Conservation (phyloP, 306 rosid species). For the Crotalaria pallida region DNA sequence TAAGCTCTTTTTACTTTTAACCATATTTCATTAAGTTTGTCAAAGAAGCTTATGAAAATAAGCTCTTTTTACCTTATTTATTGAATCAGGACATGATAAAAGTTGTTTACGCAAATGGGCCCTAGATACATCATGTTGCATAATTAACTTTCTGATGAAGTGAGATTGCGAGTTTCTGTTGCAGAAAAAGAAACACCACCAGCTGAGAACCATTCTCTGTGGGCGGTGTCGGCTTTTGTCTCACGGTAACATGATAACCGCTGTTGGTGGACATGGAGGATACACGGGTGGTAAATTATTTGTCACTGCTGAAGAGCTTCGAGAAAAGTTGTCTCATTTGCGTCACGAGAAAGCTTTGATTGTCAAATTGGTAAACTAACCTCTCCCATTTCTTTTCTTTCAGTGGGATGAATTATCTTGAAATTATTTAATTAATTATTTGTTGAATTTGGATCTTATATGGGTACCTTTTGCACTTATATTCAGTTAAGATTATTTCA, state of each 20-base stretch:
- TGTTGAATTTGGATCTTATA: neutral
- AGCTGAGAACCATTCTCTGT: constrained; percentile 76
- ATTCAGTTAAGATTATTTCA: neutral
- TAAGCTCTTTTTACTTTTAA: too few relatives aligned
- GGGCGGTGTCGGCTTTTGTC: constrained; percentile 77
- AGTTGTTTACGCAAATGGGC: neutral
- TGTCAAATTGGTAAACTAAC: constrained; percentile 60
- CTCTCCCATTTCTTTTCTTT: constrained; percentile 4
- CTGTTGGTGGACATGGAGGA: constrained; percentile 97
- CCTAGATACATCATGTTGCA: neutral
- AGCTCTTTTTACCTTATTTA: too few relatives aligned
- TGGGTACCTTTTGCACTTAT: neutral
- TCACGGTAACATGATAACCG: constrained; percentile 92
- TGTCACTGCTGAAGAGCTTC: constrained; percentile 75
- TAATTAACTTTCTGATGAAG: too few relatives aligned
- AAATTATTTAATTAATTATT: neutral
- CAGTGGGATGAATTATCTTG: neutral
- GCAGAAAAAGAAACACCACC: constrained; percentile 95
- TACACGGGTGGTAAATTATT: constrained; percentile 82
- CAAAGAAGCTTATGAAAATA: too few relatives aligned
- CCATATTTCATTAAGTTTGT: too few relatives aligned
- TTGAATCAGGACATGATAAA: too few relatives aligned
- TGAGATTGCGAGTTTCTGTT: neutral
- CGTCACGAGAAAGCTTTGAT: constrained; percentile 71
- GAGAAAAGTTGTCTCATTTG: constrained; percentile 73